Percentiles rank a stretch among this genome's conserved stretches.
Conservation (phyloP, 1,284 basidiomycete species). For the Trichosporon sp. region DNA sequence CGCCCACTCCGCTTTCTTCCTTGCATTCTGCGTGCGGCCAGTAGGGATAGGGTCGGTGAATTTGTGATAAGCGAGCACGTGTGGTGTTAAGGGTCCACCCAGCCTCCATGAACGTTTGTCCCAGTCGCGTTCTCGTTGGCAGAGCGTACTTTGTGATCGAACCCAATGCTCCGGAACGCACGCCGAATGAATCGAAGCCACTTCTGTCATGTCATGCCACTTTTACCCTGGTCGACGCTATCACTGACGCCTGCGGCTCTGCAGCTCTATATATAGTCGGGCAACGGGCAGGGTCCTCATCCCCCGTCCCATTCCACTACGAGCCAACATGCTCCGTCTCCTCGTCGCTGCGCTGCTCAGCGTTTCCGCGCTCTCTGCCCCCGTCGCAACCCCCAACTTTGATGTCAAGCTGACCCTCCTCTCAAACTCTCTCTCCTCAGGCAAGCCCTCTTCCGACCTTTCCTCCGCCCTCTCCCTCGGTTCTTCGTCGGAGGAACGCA, state of each 20-base stretch:
- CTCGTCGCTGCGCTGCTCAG: conserved; percentile 11
- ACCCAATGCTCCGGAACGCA: not conserved
- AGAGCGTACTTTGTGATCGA: not conserved
- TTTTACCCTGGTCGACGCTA: too few species aligned
- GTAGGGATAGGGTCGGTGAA: not conserved
- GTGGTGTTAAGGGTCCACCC: not conserved
- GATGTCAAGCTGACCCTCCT: conserved; percentile 26
- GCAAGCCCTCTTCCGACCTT: conserved; percentile 8
- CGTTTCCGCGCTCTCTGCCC: not conserved
- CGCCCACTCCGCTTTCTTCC: too few species aligned
- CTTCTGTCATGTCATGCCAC: conserved; percentile 1
- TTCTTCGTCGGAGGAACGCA: not conserved
- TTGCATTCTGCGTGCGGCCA: too few species aligned
- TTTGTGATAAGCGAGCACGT: conserved; percentile 6
- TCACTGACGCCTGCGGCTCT: too few species aligned
- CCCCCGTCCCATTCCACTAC: not conserved
- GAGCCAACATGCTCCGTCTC: not conserved
- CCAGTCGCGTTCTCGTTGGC: not conserved
- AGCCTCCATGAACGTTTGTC: not conserved
- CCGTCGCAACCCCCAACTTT: conserved; percentile 14
- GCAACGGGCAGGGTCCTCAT: too few species aligned
- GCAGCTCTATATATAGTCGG: too few species aligned
- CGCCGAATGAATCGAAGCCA: not conserved
- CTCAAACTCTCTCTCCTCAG: conserved; percentile 5
- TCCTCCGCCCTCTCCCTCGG: conserved; percentile 2